Percentiles rank a stretch among this genome's conserved stretches.
Evolutionary conservation across 306 rosid genomes (phyloP).

Genomic region (Pyrus communis): DNA sequence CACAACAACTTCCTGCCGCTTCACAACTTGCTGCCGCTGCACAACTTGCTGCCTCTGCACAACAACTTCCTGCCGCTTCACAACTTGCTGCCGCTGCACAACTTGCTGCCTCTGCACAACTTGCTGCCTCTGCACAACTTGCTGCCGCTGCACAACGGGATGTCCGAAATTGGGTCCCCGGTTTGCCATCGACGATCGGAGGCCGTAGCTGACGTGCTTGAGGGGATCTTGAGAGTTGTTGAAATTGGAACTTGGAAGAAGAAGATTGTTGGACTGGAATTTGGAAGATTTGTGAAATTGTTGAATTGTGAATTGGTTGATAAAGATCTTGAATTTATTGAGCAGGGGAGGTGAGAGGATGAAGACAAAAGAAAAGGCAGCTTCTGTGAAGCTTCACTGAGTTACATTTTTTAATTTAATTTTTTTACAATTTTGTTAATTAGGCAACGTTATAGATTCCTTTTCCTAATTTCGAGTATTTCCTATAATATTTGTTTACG

Average conservation of each 20-base stretch:
- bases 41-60: too few species aligned
- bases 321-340: too few species aligned
- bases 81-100: too few species aligned
- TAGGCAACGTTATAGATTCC: too few species aligned
- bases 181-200: slow-evolving; percentile 16
- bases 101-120: too few species aligned
- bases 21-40: too few species aligned
- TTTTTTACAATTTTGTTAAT: too few species aligned
- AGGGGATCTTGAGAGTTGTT: slow-evolving; percentile 10
- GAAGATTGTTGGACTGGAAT: neutral
- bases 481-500: neutral
- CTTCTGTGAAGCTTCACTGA: neutral
- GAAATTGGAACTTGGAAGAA: neutral
- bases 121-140: too few species aligned
- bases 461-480: neutral
- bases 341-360: neutral
- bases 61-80: too few species aligned
- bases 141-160: too few species aligned
- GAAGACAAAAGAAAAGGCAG: neutral
- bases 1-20: too few species aligned
- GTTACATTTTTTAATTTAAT: neutral
- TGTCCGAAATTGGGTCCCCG: too few species aligned
- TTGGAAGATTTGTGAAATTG: neutral
- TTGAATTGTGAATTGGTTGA: neutral
- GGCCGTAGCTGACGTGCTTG: slow-evolving; percentile 4